Base-by-base conservation (phyloP, 495 filamentous ascomycete genomes). In the Penicillium fimorum region DNA sequence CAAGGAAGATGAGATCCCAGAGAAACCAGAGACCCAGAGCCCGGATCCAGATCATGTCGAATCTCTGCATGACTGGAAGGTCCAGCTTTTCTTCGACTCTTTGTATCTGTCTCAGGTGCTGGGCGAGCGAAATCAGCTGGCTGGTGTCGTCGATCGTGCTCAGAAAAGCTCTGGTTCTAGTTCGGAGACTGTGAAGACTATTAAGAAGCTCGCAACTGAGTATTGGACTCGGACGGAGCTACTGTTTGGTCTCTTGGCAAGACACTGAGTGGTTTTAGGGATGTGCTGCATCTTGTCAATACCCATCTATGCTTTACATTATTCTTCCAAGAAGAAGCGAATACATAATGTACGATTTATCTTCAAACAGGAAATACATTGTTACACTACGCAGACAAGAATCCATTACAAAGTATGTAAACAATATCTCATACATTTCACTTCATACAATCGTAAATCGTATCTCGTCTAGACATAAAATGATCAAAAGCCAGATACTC, bases 211-310 rank as follows among this genome's bases (percentile, higher is more conserved):
- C 13, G 83, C 87, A 25, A 74, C 79, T 50, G 88, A 90, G 53
- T 93, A 92, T 67, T 92, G 87, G 85, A 90, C 87, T 71, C 83
- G 85, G 56, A 92, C 90, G 12, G 81, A 82, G 58, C 72, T 94
- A 60, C 63, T 96, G 41, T 94, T 96, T 70, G 88, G 77, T 5
- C 64, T 85, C 22, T 68, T 86, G 56, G 66, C 68, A 6, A 47
- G 53, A 35, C 63, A 51, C 7, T 69, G 55, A 51, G 17, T 18
- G 17, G 4, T 30, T 15, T 40, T 52, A 25, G 15, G n/a, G 7
- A 8, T 2, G n/a, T 38, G 35, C 35, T 17, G 7, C 8, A 18
- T n/a, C 3, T 35, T 29, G 25, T 17, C 29, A 25, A 17, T 4
- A 8, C 41, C 15, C 4, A 20, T 33, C 10, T 29, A 45, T 12